A percentile compares a stretch with the other conserved stretches of the same genome.
These are phyloP conservation scores for Trichoderma aggressivum DNA, from an alignment of 2,329 filamentous ascomycete genomes.

Conservation along the genomic window DNA sequence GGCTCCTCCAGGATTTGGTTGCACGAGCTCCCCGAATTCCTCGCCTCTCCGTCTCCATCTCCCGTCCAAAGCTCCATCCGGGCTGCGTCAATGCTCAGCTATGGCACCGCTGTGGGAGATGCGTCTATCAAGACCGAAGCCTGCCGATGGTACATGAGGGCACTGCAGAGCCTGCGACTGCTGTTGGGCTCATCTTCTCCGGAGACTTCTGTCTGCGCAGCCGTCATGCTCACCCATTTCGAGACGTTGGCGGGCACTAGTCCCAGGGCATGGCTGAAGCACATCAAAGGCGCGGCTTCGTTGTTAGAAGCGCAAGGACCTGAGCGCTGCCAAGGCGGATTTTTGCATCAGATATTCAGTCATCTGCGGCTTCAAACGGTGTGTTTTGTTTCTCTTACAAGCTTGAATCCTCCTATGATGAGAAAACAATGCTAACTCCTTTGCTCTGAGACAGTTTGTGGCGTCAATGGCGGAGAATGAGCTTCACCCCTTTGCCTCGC, in stretches of 20 bases:
- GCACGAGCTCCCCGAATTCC: conserved; percentile 13
- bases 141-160: conserved; percentile 19
- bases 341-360: conserved; percentile 20
- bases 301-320: conserved; percentile 19
- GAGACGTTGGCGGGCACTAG: conserved; percentile 18
- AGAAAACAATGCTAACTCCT: not conserved
- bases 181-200: not conserved
- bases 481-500: conserved; percentile 35
- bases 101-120: conserved; percentile 3
- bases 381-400: not conserved
- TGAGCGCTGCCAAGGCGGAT: conserved; percentile 14
- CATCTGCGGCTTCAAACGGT: conserved; percentile 21
- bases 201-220: conserved; percentile 17
- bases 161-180: conserved; percentile 2
- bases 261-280: conserved; percentile 15
- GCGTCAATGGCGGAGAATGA: conserved; percentile 18
- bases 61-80: conserved; percentile 15
- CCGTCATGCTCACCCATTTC: conserved; percentile 22
- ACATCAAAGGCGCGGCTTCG: conserved; percentile 15
- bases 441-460: conserved; percentile 11
- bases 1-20: conserved; percentile 12
- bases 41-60: not conserved
- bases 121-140: conserved; percentile 16
- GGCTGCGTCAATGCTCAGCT: conserved; percentile 19
- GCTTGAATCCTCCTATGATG: too few species aligned